Base-by-base conservation (phyloP, 2,329 filamentous ascomycete genomes). In the Penicillium crustosum region DNA sequence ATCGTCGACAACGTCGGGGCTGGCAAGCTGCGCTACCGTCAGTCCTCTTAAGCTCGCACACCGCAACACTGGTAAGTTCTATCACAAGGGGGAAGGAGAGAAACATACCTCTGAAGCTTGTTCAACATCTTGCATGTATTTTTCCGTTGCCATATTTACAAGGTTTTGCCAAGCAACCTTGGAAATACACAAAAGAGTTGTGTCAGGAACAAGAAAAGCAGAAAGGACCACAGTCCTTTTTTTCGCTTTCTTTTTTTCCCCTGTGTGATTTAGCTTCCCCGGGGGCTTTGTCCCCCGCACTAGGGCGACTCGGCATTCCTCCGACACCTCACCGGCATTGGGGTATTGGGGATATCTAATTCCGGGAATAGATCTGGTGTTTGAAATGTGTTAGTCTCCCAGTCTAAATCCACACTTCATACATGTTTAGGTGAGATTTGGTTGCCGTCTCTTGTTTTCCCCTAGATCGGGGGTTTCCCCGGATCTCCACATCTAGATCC, bases 101-200 rank as follows among this genome's bases (percentile, higher is more conserved):
- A 17, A 44, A 61, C 61, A 39, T 59, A 66, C 61, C 35, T 63
- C 61, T 49, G 51, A 53, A 17, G 51, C 49, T 41, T 60, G 50
- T 35, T 64, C 65, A 35, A 65, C 43, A 45, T 62, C 57, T 17
- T 57, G 53, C 23, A 44, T 27, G 27, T 38, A 39, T 50, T 66
- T 65, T 48, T 66, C 64, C n/a, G 54, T 43, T 27, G 59, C 61
- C 64, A 68, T 71, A 27, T 31, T 63, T 55, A 45, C 35, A 44
- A 23, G 33, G 33, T 29, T 17, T 52, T 31, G 35, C 19, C 41
- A 36, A 55, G 33, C 5, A 15, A 6, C 35, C 35, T 38, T 38
- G 35, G 35, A 38, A 21, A 6, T 19, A n/a, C 49, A 59, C 39
- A 41, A n/a, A 21, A 45, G 25, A 29, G 35, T 39, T 10, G 31